phyloP scores from a whole-genome alignment of 805 yeast species.

The Ogataea paraovalis region DNA sequence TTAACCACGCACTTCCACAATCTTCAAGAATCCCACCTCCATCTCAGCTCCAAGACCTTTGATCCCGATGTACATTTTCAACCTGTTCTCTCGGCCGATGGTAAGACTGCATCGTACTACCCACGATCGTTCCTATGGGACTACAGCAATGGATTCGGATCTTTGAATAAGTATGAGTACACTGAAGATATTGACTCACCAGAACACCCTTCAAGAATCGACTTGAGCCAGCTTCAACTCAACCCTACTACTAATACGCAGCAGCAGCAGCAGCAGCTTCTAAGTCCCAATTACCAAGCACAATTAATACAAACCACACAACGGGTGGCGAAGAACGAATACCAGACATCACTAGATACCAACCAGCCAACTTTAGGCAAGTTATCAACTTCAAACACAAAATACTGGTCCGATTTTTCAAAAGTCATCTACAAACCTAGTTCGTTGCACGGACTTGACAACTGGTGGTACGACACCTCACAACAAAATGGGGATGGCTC shows the following conservation, averaged over 20 bases:
- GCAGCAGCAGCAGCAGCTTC: too few species aligned
- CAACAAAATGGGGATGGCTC: neutral
- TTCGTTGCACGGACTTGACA: constrained; percentile 47
- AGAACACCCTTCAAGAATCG: neutral
- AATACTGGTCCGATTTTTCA: constrained; percentile 79
- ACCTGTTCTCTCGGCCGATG: constrained; percentile 34
- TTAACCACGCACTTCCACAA: constrained; percentile 79
- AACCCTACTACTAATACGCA: constrained; percentile 15
- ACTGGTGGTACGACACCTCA: constrained; percentile 55
- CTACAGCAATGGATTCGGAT: constrained; percentile 69
- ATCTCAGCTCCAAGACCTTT: constrained; percentile 36
- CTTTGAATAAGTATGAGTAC: constrained; percentile 54
- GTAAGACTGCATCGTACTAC: constrained; percentile 55
- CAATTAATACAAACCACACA: constrained; percentile 30
- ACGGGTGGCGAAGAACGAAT: constrained; percentile 46
- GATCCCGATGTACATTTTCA: constrained; percentile 47
- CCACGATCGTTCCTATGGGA: constrained; percentile 88
- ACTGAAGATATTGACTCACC: constrained; percentile 23
- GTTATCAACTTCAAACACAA: constrained; percentile 40
- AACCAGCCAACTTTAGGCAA: constrained; percentile 27
- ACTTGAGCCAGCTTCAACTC: neutral
- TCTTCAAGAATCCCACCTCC: constrained; percentile 65
- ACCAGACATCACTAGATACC: constrained; percentile 60
- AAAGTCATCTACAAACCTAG: constrained; percentile 63
- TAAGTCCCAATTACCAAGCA: neutral